Evolutionary conservation across 768 basidiomycete genomes (phyloP).

Genomic region (Collybia mongolica): DNA sequence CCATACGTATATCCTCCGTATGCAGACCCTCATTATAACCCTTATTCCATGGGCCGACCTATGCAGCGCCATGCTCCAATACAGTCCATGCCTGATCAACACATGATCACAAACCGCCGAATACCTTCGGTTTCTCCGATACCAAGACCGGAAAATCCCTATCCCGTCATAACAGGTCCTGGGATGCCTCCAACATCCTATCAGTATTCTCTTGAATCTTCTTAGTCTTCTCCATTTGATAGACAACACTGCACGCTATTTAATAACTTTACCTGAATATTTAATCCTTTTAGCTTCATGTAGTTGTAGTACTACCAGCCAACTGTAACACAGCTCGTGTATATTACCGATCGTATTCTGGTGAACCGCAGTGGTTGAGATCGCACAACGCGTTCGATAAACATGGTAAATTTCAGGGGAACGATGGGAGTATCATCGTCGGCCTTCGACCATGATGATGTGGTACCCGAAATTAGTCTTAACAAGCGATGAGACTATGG

Average conservation of each 20-base stretch:
- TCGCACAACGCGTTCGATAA: too few relatives aligned
- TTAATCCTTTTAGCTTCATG: too few relatives aligned
- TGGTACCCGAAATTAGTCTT: constrained; percentile 88
- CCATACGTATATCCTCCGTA: constrained; percentile 16
- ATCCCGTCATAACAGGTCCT: constrained; percentile 14
- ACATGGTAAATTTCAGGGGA: too few relatives aligned
- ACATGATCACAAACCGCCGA: constrained; percentile 6
- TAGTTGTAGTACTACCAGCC: too few relatives aligned
- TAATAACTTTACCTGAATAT: neutral
- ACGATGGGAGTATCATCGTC: constrained; percentile 38
- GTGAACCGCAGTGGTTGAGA: too few relatives aligned
- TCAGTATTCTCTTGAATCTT: constrained; percentile 17
- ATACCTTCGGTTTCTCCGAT: constrained; percentile 4
- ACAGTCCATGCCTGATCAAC: constrained; percentile 7
- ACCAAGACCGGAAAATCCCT: constrained; percentile 13
- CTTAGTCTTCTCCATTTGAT: too few relatives aligned
- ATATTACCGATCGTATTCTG: too few relatives aligned
- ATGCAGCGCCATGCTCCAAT: constrained; percentile 4
- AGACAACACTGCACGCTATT: neutral
- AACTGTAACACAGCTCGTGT: too few relatives aligned
- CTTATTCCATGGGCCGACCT: constrained; percentile 7
- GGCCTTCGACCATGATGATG: constrained; percentile 89
- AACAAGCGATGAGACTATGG: constrained; percentile 66
- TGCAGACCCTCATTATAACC: constrained; percentile 13
- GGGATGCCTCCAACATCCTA: constrained; percentile 9